phyloP scores from a whole-genome alignment of 148 eudicot species.

The Chenopodium suecicum region DNA sequence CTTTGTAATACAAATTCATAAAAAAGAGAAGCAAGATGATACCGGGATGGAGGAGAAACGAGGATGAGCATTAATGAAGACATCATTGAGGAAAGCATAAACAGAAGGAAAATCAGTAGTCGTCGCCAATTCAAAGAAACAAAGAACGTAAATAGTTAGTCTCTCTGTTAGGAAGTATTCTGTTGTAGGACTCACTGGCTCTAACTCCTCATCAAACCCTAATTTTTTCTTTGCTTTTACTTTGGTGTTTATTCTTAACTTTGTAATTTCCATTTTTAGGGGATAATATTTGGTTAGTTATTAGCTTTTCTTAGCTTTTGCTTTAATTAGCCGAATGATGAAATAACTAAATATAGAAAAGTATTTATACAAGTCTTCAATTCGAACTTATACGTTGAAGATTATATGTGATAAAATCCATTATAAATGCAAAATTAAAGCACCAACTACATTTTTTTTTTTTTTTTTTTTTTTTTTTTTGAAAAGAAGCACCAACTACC shows the following conservation, averaged over 20 bases:
- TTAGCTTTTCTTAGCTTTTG: too few relatives aligned
- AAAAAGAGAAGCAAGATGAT: neutral
- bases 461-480: too few relatives aligned
- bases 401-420: too few relatives aligned
- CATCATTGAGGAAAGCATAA: neutral
- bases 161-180: neutral
- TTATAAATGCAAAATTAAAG: too few relatives aligned
- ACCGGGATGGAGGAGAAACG: neutral
- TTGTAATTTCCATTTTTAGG: neutral
- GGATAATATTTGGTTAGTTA: too few relatives aligned
- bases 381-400: too few relatives aligned
- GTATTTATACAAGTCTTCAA: too few relatives aligned
- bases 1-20: too few relatives aligned
- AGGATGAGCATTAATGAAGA: neutral
- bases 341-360: too few relatives aligned
- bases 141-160: neutral
- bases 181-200: neutral
- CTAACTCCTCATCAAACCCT: neutral
- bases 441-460: too few relatives aligned
- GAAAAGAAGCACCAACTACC: too few relatives aligned
- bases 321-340: too few relatives aligned
- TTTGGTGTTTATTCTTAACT: neutral
- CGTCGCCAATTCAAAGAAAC: neutral
- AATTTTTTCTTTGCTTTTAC: neutral
- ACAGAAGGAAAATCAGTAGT: neutral